These are phyloP conservation scores for Arbutus unedo DNA, from an alignment of 148 eudicot species.

Conservation along the genomic window DNA sequence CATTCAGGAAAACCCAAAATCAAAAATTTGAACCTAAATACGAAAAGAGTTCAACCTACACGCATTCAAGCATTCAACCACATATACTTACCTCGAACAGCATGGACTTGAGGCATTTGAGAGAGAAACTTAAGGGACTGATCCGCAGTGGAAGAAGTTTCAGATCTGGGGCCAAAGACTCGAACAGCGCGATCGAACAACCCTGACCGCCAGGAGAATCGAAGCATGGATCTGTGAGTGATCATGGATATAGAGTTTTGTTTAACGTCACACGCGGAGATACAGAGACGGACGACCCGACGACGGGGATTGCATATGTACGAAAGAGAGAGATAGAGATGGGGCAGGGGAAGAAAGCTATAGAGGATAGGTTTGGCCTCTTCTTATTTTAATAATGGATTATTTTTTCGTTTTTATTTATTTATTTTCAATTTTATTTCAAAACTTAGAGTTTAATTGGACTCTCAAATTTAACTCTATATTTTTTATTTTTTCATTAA, in stretches of 20 bases:
- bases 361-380: too few species aligned
- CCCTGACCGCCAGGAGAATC: neutral
- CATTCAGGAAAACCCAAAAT: neutral
- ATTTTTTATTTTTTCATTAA: too few species aligned
- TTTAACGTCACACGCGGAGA: neutral
- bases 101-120: neutral
- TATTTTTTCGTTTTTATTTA: too few species aligned
- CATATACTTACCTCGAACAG: conserved; percentile 3
- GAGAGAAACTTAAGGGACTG: neutral
- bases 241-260: conserved; percentile 5
- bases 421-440: too few species aligned
- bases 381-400: too few species aligned
- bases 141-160: neutral
- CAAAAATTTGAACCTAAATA: neutral
- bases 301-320: neutral
- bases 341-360: too few species aligned
- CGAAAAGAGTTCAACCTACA: neutral
- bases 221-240: neutral
- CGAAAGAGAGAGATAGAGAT: neutral
- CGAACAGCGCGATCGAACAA: conserved; percentile 7
- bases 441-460: too few species aligned
- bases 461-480: too few species aligned
- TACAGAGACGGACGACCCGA: neutral
- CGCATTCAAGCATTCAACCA: neutral
- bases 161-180: conserved; percentile 10